Evolutionary conservation across 2,329 filamentous ascomycete genomes (phyloP), one percentile per base, ranked within the genome.

Genomic region (Penicillium sp.): DNA sequence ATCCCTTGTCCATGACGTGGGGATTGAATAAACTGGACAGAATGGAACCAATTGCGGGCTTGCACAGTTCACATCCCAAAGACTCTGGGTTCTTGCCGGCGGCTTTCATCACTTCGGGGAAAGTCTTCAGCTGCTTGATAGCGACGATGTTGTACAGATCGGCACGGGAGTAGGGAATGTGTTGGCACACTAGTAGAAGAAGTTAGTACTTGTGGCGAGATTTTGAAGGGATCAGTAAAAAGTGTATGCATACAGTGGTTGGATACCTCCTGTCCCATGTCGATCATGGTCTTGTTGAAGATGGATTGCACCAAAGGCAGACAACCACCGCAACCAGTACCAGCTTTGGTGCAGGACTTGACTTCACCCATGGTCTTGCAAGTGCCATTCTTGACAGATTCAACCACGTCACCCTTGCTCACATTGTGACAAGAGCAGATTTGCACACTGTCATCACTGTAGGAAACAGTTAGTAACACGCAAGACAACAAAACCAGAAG

Each of bases 371-470:
- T 84, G 27, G 89, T 89, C 71, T 90, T 95, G 81, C 91, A 96
- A 2, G 83, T 87, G 40, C 90, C 92, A 54, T 89, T 86, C 67
- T 93, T 93, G 72, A 94, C 85, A 2, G 80, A 81, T 4, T 84
- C 83, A 46, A 89, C 86, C 0, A 96, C 82, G 66, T 94, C 90
- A 16, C 89, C 90, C 73, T 96, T 96, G 24, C 87, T 89, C 43
- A 96, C 92, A 72, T 96, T 96, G 80, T 96, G 92, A 68, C 92
- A 96, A 1, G 91, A 95, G 75, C 92, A 96, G 61, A 96, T 89
- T 72, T 96, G 93, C 0, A 90, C 91, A 70, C 95, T 91, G 67
- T 95, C 91, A 52, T 88, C 84, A 35, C 80, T 82, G 52, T 39
- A 9, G 5, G 37, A 36, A 27, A 24, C 22, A 36, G 54, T 73